Evolutionary conservation across 148 eudicot species (phyloP).

Genomic region (Spergularia marina): DNA sequence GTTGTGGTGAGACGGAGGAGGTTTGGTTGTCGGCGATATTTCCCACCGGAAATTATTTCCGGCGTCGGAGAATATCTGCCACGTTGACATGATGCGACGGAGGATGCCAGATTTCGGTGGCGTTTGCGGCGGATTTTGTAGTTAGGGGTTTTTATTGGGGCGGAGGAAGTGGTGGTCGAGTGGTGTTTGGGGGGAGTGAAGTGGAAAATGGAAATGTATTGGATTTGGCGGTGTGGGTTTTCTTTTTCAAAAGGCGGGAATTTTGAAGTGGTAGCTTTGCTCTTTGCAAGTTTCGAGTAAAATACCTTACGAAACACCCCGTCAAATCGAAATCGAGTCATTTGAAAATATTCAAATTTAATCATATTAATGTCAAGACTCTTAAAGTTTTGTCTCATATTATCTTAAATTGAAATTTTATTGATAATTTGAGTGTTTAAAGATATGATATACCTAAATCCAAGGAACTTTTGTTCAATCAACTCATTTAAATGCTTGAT

Average conservation of each 20-base stretch:
- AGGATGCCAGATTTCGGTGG: neutral
- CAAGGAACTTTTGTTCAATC: too few species aligned
- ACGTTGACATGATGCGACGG: conserved; percentile 47
- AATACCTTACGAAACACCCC: too few species aligned
- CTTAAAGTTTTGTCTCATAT: too few species aligned
- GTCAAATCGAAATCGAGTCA: too few species aligned
- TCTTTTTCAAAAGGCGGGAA: conserved; percentile 28
- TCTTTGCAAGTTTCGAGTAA: too few species aligned
- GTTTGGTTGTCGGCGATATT: conserved; percentile 27
- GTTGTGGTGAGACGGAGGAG: conserved; percentile 3
- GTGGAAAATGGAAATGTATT: neutral
- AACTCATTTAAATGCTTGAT: too few species aligned
- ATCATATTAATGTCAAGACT: too few species aligned
- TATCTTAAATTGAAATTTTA: too few species aligned
- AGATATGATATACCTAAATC: too few species aligned
- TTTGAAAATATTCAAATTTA: too few species aligned
- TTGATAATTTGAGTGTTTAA: too few species aligned
- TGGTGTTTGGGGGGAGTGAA: neutral
- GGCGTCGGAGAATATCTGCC: conserved; percentile 65
- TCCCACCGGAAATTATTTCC: conserved; percentile 65
- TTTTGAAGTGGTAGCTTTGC: conserved; percentile 1
- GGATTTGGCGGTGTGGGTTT: neutral
- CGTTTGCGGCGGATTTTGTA: neutral
- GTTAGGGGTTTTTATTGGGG: conserved; percentile 25
- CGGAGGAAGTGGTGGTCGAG: neutral